Evolutionary conservation across 2,329 filamentous ascomycete species (phyloP), one percentile per base, ranked within the genome.

Genomic region (Pyrenophora teres): DNA sequence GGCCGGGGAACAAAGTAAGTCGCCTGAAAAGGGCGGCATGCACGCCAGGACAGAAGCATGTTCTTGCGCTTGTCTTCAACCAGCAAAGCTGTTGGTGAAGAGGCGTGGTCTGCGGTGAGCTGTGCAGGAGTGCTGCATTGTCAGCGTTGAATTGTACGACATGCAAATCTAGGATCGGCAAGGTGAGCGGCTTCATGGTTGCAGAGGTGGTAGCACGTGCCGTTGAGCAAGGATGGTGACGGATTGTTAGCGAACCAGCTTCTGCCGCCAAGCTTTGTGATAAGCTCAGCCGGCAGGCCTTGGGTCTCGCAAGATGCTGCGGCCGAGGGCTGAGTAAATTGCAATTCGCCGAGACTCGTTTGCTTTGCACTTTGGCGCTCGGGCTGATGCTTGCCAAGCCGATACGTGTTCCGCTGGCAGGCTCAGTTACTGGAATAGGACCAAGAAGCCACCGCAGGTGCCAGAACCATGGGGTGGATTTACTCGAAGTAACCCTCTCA

Each of bases 231-330:
- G 44, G 27, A 47, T 46, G 21, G n/a, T 13, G 30, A 30, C 41
- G 16, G 31, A 16, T 25, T 27, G 31, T 13, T 23, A 30, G 30
- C 38, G 49, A 42, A 52, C 43, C 38, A 47, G 43, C 42, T 47
- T 42, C 36, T 32, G n/a, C 38, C 13, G 38, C 49, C 43, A 52
- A 52, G 49, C 49, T 52, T 36, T 42, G 21, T 23, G 38, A 46
- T 39, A 52, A 52, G 49, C 49, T 41, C 42, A 42, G 38, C 6
- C 31, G 12, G 32, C 30, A 37, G 35, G 38, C 18, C 23, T 40
- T 41, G 38, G 35, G 27, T 31, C 38, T 32, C 25, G 43, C 43
- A 47, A 40, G 32, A 41, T 46, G 49, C 42, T 42, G 46, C 38
- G 46, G 38, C 21, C 21, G 15, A 41, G 46, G 27, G 38, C 46